Percentiles rank a stretch among this genome's conserved stretches.
Evolutionary conservation across 1,139 yeast species (phyloP).

Genomic region (Kodamaea ohmeri): DNA sequence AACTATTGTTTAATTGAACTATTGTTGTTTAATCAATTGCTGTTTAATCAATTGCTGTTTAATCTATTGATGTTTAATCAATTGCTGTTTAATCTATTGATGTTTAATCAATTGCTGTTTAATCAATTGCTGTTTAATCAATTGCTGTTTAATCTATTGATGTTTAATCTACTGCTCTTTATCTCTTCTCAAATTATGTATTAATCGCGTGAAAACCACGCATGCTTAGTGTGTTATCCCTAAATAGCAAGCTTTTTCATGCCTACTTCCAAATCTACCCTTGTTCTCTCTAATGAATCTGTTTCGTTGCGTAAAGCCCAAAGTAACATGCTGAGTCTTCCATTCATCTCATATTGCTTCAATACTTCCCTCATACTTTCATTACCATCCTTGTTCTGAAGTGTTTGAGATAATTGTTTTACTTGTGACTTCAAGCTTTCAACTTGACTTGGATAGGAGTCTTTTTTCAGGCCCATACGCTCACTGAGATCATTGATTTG

Average conservation of each 20-base stretch:
- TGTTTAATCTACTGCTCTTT: too few species aligned
- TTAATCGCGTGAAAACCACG: too few species aligned
- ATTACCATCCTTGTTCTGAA: conserved; percentile 7
- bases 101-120: too few species aligned
- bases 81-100: too few species aligned
- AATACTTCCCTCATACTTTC: conserved; percentile 7
- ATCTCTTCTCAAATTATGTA: too few species aligned
- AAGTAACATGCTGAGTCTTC: conserved; percentile 19
- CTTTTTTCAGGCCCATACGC: conserved; percentile 10
- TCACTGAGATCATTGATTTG: conserved; percentile 32
- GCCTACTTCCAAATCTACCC: conserved; percentile 18
- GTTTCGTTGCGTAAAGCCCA: conserved; percentile 23
- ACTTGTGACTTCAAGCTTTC: conserved; percentile 19
- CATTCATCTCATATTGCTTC: conserved; percentile 20
- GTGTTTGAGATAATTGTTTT: conserved; percentile 7
- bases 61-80: too few species aligned
- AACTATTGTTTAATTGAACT: conserved; percentile 1
- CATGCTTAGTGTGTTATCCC: too few species aligned
- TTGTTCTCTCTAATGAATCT: conserved; percentile 16
- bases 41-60: too few species aligned
- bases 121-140: too few species aligned
- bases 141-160: too few species aligned
- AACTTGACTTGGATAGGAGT: conserved; percentile 10
- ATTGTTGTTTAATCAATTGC: too few species aligned
- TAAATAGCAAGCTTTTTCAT: too few species aligned